Evolutionary conservation across 306 rosid species (phyloP).

Genomic region (Fragaria vesca): DNA sequence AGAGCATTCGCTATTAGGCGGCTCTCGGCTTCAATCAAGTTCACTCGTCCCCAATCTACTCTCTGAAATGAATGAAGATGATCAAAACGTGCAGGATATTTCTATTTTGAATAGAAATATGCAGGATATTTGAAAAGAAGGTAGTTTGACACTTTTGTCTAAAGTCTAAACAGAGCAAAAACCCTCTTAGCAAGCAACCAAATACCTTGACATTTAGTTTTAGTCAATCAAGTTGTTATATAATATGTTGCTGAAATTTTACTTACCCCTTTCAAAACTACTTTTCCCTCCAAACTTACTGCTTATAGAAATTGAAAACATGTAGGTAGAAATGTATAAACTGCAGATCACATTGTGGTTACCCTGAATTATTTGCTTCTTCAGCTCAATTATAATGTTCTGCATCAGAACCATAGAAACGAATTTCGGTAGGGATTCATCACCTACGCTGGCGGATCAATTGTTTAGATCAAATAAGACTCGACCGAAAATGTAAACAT

Average conservation of each 20-base stretch:
- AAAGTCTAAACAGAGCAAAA: not conserved
- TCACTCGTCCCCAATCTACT: constrained; percentile 22
- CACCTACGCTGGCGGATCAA: not conserved
- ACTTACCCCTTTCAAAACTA: too few species aligned
- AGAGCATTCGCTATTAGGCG: constrained; percentile 22
- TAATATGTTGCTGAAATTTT: too few species aligned
- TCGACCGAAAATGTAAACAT: not conserved
- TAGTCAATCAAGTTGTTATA: not conserved
- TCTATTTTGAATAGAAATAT: too few species aligned
- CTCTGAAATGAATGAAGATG: not conserved
- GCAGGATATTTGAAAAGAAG: too few species aligned
- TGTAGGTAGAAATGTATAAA: not conserved
- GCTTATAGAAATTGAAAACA: not conserved
- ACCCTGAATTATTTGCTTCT: not conserved
- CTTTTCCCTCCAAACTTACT: constrained; percentile 1
- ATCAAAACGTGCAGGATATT: not conserved
- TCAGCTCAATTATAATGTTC: not conserved
- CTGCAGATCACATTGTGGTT: not conserved
- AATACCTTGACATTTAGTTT: not conserved
- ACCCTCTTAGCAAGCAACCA: not conserved
- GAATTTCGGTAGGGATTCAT: not conserved
- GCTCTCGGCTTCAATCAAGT: constrained; percentile 21
- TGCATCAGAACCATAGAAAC: not conserved
- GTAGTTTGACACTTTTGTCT: not conserved
- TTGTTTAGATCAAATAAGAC: not conserved